Base-by-base conservation (phyloP, 768 basidiomycete genomes). In the Macrolepiota fuliginosa region DNA sequence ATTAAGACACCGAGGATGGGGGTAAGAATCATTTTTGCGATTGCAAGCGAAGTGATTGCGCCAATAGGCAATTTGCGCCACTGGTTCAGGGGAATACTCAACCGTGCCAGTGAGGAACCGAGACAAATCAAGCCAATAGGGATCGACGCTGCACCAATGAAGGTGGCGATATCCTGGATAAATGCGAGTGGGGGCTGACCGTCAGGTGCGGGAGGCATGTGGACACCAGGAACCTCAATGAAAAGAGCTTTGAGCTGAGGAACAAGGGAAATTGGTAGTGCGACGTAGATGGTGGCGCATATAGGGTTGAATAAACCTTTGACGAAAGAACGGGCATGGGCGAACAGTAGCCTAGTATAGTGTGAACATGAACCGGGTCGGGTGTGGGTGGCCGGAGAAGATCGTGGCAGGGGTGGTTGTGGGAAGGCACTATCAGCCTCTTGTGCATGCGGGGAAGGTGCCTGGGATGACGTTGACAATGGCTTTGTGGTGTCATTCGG, bases 131-230 rank as follows among this genome's bases (percentile, higher is more conserved):
- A 69, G 1, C 86, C 87, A 1, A 89, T 65, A 0, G 89, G 89
- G 0, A 91, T 83, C 3, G 83, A 82, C 1, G 87, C 88, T 1
- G 71, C 80, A 0, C 89, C 87, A 39, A 89, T 76, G 65, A 90
- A 90, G 1, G 74, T 70, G 0, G 82, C 72, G 0, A 83, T 81
- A 58, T 88, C 84, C 58, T 86, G 66, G 39, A 90, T 47, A 63
- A 90, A 81, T 0, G 84, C 79, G 17, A 90, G 81, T 0, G 88
- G 88, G 1, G 89, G 87, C 62, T 82, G 77, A 0, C 88, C 87
- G 64, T 90, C 89, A 0, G 89, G 89, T 0, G 86, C 85, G 24
- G 74, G 49, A 3, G 79, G 78, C 57, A 82, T 84, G 37, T 72
- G 64, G 0, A 76, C 72, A 1, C 77, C 76, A 1, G 78, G 72